Evolutionary conservation across 805 yeast genomes (phyloP).

Genomic region (Allodekkera sacchari): DNA sequence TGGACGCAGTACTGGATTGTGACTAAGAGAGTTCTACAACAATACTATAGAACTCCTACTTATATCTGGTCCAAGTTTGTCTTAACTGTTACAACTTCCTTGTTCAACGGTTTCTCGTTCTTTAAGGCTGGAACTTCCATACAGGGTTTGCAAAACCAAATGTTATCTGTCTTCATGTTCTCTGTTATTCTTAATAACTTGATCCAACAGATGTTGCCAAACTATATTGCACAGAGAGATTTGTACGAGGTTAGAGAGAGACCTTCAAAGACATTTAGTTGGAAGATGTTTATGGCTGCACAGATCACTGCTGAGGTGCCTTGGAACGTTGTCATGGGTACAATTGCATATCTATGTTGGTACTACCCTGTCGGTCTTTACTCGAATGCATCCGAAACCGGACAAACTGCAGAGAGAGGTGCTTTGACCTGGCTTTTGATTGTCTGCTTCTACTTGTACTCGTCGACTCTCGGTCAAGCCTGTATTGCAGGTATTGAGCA

Average conservation of each 20-base stretch:
- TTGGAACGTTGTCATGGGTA: conserved; percentile 52
- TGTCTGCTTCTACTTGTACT: conserved; percentile 42
- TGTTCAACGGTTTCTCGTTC: conserved; percentile 64
- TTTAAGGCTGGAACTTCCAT: conserved; percentile 53
- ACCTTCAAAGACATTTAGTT: conserved; percentile 62
- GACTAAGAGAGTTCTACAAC: conserved; percentile 44
- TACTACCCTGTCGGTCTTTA: conserved; percentile 71
- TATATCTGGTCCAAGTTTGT: conserved; percentile 50
- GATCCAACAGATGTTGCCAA: conserved; percentile 56
- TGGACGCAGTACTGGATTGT: conserved; percentile 35
- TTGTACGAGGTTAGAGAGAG: conserved; percentile 67
- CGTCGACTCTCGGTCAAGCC: conserved; percentile 51
- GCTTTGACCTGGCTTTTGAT: conserved; percentile 37
- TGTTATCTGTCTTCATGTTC: conserved; percentile 70
- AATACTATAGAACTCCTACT: conserved; percentile 57
- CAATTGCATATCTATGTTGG: conserved; percentile 53
- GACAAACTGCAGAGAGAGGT: conserved; percentile 43
- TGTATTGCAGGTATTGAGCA: conserved; percentile 51
- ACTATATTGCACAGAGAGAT: conserved; percentile 52
- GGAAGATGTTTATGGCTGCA: conserved; percentile 54
- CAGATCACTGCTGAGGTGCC: conserved; percentile 63
- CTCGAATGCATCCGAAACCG: conserved; percentile 45
- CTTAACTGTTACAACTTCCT: conserved; percentile 43
- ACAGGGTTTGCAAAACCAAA: conserved; percentile 74
- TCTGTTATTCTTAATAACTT: conserved; percentile 46